Evolutionary conservation across 345 rosid genomes (phyloP), one percentile per base, ranked within the genome.

Genomic region (Lagerstroemia speciosa): DNA sequence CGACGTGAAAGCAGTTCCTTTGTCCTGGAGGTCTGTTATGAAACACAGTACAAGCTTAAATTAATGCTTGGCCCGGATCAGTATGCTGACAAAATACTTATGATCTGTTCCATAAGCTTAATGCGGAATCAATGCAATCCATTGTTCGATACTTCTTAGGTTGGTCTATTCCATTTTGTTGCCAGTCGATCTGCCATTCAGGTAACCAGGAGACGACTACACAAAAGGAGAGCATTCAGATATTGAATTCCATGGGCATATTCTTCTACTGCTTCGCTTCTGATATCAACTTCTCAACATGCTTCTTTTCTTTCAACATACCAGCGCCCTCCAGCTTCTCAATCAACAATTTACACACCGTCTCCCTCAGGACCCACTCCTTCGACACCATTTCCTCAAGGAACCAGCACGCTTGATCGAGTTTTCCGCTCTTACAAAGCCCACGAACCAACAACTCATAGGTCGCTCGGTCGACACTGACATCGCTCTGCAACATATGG

Each of bases 401-500:
- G 83, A 84, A 89, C 32, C 73, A 77, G 78, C 84, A 85, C 48
- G 97, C 93, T 71, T 71, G 79, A 65, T 83, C 86, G 34, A 90
- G 77, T 62, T 84, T 80, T 63, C 90, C 91, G 40, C 88, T 77
- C 50, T 67, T 75, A 71, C 87, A 76, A 33, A 92, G 80, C 64
- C 88, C 89, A 30, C 71, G 72, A 50, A 85, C 83, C 72, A 93
- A 76, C 67, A 81, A 80, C n/a, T 76, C 61, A 67, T 87, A 87
- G 4, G 92, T 87, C 6, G 86, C 76, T 27, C 76, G 72, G 71
- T 90, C 92, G 7, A 83, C 77, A 65, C 92, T 84, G 9, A 93
- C 78, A 78, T 89, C 73, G 6, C 85, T 87, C 66, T 78, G 81
- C 72, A 85, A 76, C 96, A 93, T 90, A 77, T 90, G 93, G 74